These are phyloP conservation scores for Pyricularia sp. DNA, from an alignment of 2,329 filamentous ascomycete genomes.

Conservation along the genomic window DNA sequence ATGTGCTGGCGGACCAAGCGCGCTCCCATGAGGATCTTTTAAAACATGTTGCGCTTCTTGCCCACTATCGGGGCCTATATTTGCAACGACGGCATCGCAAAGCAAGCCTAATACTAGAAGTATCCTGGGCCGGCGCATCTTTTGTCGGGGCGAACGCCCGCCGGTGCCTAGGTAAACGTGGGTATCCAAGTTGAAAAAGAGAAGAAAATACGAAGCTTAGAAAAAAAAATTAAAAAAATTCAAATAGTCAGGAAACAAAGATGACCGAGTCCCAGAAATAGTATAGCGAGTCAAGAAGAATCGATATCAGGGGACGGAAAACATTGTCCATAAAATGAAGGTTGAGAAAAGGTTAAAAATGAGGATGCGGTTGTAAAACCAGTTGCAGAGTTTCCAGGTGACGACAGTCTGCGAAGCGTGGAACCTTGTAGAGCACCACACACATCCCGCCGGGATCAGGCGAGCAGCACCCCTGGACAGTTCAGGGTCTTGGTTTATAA, in stretches of 20 bases:
- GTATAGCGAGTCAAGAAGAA: neutral
- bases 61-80: slow-evolving; percentile 4
- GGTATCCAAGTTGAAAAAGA: neutral
- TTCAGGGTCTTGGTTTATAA: neutral
- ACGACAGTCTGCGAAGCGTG: neutral
- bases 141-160: neutral
- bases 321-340: neutral
- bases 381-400: neutral
- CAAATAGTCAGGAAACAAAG: neutral
- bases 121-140: slow-evolving; percentile 3
- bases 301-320: neutral
- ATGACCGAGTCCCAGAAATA: neutral
- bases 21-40: slow-evolving; percentile 3
- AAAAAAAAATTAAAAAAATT: neutral
- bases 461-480: neutral
- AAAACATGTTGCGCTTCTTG: slow-evolving; percentile 10
- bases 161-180: neutral
- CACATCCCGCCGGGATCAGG: neutral
- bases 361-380: neutral
- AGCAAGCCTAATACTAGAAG: slow-evolving; percentile 9
- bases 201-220: neutral
- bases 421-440: neutral
- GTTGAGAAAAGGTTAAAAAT: neutral
- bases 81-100: slow-evolving; percentile 16
- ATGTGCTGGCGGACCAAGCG: slow-evolving; percentile 13